A percentile compares a stretch with the other conserved stretches of the same genome.
These are phyloP conservation scores for Pneumocystis wakefieldiae DNA, from an alignment of 1,139 yeast genomes.

Conservation along the genomic window DNA sequence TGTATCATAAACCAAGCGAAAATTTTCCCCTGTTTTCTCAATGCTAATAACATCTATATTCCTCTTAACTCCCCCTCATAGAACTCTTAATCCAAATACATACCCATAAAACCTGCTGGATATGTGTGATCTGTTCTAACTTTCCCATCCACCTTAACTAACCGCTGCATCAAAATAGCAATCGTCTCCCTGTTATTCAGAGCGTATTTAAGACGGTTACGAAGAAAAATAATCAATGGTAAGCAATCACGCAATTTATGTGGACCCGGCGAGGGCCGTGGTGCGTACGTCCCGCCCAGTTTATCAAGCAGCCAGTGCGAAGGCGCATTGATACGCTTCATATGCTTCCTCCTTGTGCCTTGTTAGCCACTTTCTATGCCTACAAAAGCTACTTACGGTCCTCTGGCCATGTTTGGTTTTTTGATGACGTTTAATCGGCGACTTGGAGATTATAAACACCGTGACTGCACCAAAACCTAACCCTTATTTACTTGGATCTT, in stretches of 20 bases:
- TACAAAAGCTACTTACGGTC: slow-evolving; percentile 13
- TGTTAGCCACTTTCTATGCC: slow-evolving; percentile 23
- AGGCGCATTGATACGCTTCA: slow-evolving; percentile 98
- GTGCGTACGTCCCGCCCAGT: slow-evolving; percentile 98
- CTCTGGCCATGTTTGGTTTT: slow-evolving; percentile 14
- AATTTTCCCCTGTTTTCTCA: slow-evolving; percentile 97
- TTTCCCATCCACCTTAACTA: slow-evolving; percentile 97
- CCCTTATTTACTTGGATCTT: too few species aligned
- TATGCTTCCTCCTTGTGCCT: slow-evolving; percentile 65
- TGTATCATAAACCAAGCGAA: slow-evolving; percentile 94
- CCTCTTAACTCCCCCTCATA: background rate
- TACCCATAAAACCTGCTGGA: slow-evolving; percentile 94
- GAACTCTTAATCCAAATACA: background rate
- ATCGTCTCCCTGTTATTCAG: slow-evolving; percentile 98
- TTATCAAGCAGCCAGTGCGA: slow-evolving; percentile 99
- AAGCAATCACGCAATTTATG: slow-evolving; percentile 98
- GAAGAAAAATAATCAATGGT: slow-evolving; percentile 92
- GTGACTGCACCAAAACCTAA: too few species aligned
- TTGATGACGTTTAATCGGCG: background rate
- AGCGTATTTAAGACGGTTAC: slow-evolving; percentile 99
- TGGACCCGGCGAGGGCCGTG: slow-evolving; percentile 99
- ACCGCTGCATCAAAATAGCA: slow-evolving; percentile 98
- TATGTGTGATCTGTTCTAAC: slow-evolving; percentile 96
- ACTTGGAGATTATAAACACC: too few species aligned
- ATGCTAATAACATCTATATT: slow-evolving; percentile 66